A percentile compares a stretch with the other conserved stretches of the same genome.
Conservation (phyloP, 805 yeast genomes). For the Barnettozyma salicaria region DNA sequence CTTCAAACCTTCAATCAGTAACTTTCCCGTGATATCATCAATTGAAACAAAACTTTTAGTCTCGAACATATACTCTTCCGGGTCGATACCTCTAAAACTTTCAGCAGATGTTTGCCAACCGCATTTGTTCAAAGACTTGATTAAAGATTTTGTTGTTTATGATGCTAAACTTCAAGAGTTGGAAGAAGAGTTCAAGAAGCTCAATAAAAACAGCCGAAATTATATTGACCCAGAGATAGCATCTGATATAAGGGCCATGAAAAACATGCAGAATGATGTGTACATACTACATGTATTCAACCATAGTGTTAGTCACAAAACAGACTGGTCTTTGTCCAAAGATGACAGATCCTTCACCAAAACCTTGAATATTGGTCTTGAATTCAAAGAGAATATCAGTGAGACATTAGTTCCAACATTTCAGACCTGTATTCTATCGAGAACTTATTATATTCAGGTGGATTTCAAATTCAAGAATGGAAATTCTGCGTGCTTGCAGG, state of each 20-base stretch:
- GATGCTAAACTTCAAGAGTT: slow-evolving; percentile 16
- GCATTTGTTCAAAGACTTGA: slow-evolving; percentile 18
- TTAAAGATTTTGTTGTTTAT: slow-evolving; percentile 20
- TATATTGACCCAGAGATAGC: slow-evolving; percentile 13
- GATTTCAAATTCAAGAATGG: slow-evolving; percentile 33
- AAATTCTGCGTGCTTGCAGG: slow-evolving; percentile 28
- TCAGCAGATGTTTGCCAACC: slow-evolving; percentile 27
- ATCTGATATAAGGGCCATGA: slow-evolving; percentile 21
- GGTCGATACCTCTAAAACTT: slow-evolving; percentile 38
- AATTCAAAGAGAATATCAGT: slow-evolving; percentile 36
- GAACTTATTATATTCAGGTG: slow-evolving; percentile 50
- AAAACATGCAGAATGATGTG: slow-evolving; percentile 13
- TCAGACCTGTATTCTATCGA: slow-evolving; percentile 56
- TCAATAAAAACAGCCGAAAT: slow-evolving; percentile 6
- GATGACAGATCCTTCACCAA: slow-evolving; percentile 10
- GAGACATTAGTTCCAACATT: slow-evolving; percentile 55
- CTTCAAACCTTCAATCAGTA: slow-evolving; percentile 27
- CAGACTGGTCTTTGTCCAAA: slow-evolving; percentile 19
- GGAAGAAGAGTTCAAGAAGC: slow-evolving; percentile 8
- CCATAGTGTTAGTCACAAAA: slow-evolving; percentile 15
- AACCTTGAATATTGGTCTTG: slow-evolving; percentile 36
- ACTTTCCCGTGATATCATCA: slow-evolving; percentile 10
- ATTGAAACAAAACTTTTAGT: slow-evolving; percentile 29
- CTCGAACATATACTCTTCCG: slow-evolving; percentile 30
- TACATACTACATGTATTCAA: slow-evolving; percentile 7